Evolutionary conservation across 2,329 filamentous ascomycete genomes (phyloP).

Genomic region (Alternaria consortialis): DNA sequence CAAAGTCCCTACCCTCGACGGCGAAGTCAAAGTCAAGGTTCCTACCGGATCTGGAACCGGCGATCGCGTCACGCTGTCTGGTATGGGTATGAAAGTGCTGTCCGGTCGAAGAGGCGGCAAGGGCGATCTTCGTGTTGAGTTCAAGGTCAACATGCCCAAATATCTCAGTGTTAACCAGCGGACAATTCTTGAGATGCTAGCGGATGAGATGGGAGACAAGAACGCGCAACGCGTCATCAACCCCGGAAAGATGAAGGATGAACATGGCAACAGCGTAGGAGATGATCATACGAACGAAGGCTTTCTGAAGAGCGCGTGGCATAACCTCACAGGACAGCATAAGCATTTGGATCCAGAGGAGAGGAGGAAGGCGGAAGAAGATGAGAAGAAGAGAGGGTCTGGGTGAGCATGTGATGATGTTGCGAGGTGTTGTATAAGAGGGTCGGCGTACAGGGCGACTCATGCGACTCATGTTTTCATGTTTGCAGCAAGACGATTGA

Average conservation of each 20-base stretch:
- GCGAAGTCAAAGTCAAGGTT: slow-evolving; percentile 88
- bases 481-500: slow-evolving; percentile 26
- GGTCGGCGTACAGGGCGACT: slow-evolving; percentile 19
- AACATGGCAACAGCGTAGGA: slow-evolving; percentile 22
- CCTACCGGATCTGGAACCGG: slow-evolving; percentile 91
- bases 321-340: slow-evolving; percentile 82
- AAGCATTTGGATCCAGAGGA: slow-evolving; percentile 33
- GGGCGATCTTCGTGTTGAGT: slow-evolving; percentile 92
- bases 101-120: slow-evolving; percentile 65
- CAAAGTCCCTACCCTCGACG: slow-evolving; percentile 87
- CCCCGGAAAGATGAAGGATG: slow-evolving; percentile 61
- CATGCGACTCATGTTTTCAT: slow-evolving; percentile 10
- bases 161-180: slow-evolving; percentile 91
- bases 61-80: slow-evolving; percentile 85
- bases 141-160: slow-evolving; percentile 94
- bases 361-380: slow-evolving; percentile 47
- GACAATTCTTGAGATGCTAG: slow-evolving; percentile 92
- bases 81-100: slow-evolving; percentile 94
- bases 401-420: slow-evolving; percentile 35
- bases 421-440: slow-evolving; percentile 18
- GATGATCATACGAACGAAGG: slow-evolving; percentile 78
- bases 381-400: slow-evolving; percentile 46
- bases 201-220: slow-evolving; percentile 94
- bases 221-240: slow-evolving; percentile 94
- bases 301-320: slow-evolving; percentile 93